Evolutionary conservation across 352 stramenopile genomes (phyloP), one percentile per base, ranked within the genome.

Genomic region (Hyaloperonospora arabidopsidis): DNA sequence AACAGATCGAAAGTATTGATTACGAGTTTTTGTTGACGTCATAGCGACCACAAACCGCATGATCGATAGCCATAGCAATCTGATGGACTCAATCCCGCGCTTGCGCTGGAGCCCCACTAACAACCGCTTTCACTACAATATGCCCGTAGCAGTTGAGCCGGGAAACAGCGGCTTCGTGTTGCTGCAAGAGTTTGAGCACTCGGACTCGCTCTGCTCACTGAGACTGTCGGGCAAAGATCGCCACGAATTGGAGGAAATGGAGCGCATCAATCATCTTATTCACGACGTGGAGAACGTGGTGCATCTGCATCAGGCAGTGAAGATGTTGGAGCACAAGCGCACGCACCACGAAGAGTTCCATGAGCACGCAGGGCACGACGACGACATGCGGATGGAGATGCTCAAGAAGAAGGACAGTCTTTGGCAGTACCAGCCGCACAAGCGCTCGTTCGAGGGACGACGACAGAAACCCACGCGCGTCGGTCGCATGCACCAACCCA

Each of bases 41-140:
- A 29, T 29, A 7, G 25, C 25, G 25, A 29, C 25, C 3, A 29
- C 25, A 29, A 29, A 29, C 25, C 25, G 3, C 25, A 69, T 63
- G 46, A 50, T 76, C 22, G 49, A 78, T 56, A 64, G 63, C 19
- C 51, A 79, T 48, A 53, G 55, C 32, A 36, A 57, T 36, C 18
- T 69, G 45, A 40, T 87, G 63, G 76, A 81, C 44, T 72, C 70
- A 49, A 85, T 89, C 63, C 79, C 79, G 35, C 79, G 79, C 5
- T 52, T 89, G 49, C 79, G 76, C 45, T 89, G 79, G 79, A 84
- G 68, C 59, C 63, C 76, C 23, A 55, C 57, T 40, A 84, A 84
- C 68, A 83, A 89, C 62, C 79, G 79, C 44, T 89, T 89, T 70
- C 79, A 87, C 66, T 89, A 72, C 65, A 85, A 72, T 43, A 61